Evolutionary conservation across 2,329 filamentous ascomycete species (phyloP), one percentile per base, ranked within the genome.

Genomic region (Trichoderma brevicompactum): DNA sequence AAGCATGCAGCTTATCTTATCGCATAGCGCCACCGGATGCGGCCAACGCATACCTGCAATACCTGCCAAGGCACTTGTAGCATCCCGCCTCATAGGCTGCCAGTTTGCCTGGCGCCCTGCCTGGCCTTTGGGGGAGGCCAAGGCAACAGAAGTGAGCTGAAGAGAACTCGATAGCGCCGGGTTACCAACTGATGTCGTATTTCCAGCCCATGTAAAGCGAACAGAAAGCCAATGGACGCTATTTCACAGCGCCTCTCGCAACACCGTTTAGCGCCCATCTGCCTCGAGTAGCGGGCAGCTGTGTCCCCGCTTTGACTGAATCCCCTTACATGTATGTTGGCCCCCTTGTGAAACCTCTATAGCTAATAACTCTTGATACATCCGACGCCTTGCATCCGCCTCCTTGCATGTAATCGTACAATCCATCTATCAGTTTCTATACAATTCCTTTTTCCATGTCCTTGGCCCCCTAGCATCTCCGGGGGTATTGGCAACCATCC

Each of bases 361-460:
- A 60, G 19, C 7, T 46, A 3, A 34, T 36, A 13, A 17, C 40
- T 38, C 3, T 28, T 34, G 23, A 36, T 36, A 46, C 50, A 54
- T 63, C 60, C 49, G 60, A 63, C 7, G 60, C 49, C 38, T 44
- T 50, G 60, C 38, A 54, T 63, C 32, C 38, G 36, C 19, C 36
- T 38, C 36, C 15, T 44, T 15, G 7, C 38, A 49, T 63, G 23
- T 62, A 54, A 34, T 65, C 34, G 50, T 65, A 63, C 64, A 70
- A 44, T 65, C 65, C 34, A 50, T 63, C 60, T 36, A 63, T 63
- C 60, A 5, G 49, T 28, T 63, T 63, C 62, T 53, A 58, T 59
- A 28, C 46, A 32, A 10, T 56, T 65, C 54, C 44, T 32, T 32
- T 54, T 12, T 36, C 64, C 40, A 44, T 19, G 48, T 28, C 28